A percentile compares a stretch with the other conserved stretches of the same genome.
phyloP scores from a whole-genome alignment of 208 protist species.

The Porcisia hertigi region DNA sequence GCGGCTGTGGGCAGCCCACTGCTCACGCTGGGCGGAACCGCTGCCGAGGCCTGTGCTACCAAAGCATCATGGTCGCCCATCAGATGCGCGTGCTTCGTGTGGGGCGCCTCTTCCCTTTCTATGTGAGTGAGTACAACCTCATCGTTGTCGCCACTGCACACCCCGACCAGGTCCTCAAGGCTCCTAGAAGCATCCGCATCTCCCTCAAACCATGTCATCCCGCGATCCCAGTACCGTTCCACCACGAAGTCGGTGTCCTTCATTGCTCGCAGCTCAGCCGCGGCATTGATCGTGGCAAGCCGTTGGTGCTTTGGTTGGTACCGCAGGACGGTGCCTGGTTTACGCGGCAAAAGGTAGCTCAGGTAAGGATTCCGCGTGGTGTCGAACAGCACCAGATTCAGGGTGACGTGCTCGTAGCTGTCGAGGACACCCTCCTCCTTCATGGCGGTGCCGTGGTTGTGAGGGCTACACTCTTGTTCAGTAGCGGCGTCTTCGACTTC shows the following conservation, averaged over 20 bases:
- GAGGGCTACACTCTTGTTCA: constrained; percentile 8
- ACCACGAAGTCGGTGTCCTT: constrained; percentile 61
- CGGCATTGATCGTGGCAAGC: constrained; percentile 54
- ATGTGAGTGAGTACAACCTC: neutral
- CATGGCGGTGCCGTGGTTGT: constrained; percentile 7
- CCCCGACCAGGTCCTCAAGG: constrained; percentile 1
- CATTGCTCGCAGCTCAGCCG: constrained; percentile 52
- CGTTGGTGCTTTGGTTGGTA: constrained; percentile 83
- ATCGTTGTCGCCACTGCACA: constrained; percentile 2
- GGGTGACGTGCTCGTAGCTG: constrained; percentile 40
- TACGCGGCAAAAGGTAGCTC: constrained; percentile 54
- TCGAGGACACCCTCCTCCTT: constrained; percentile 41
- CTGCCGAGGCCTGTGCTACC: neutral
- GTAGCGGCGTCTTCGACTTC: constrained; percentile 15
- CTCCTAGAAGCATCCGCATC: constrained; percentile 25
- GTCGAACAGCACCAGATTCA: constrained; percentile 31
- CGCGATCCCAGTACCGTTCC: constrained; percentile 76
- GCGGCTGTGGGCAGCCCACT: neutral
- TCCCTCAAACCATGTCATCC: constrained; percentile 61
- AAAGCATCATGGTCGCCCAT: neutral
- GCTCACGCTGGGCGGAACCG: neutral
- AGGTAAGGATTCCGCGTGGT: constrained; percentile 44
- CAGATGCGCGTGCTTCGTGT: neutral
- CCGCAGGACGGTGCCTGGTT: constrained; percentile 32
- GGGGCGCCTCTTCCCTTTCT: neutral